Percentiles rank a stretch among this genome's conserved stretches.
Evolutionary conservation across 2,329 filamentous ascomycete species (phyloP).

Genomic region (Metarhizium sp.): DNA sequence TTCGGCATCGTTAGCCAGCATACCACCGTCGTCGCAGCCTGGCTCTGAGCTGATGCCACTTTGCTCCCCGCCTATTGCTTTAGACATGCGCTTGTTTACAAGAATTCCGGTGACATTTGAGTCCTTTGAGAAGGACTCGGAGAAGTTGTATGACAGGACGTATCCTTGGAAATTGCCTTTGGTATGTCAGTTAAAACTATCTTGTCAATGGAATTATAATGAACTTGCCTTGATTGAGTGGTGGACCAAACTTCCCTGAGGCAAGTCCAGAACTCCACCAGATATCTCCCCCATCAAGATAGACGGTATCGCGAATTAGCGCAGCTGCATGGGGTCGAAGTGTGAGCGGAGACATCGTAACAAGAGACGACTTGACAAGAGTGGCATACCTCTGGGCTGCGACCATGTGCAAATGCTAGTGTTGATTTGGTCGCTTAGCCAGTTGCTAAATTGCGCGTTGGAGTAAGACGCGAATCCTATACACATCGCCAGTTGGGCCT

Average conservation of each 20-base stretch:
- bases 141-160: slow-evolving; percentile 51
- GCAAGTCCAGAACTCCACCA: slow-evolving; percentile 41
- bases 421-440: slow-evolving; percentile 43
- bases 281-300: slow-evolving; percentile 53
- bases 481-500: slow-evolving; percentile 10
- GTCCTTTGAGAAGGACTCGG: slow-evolving; percentile 39
- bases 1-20: slow-evolving; percentile 55
- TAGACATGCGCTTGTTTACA: slow-evolving; percentile 30
- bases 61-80: slow-evolving; percentile 34
- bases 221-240: slow-evolving; percentile 32
- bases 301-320: slow-evolving; percentile 51
- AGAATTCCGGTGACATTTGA: slow-evolving; percentile 46
- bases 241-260: slow-evolving; percentile 27
- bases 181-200: neutral
- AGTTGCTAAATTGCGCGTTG: slow-evolving; percentile 34
- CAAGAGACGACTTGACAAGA: neutral
- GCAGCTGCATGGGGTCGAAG: slow-evolving; percentile 31
- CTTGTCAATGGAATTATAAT: neutral
- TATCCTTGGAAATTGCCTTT: slow-evolving; percentile 42
- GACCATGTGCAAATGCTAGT: slow-evolving; percentile 52
- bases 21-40: slow-evolving; percentile 51
- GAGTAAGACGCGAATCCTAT: slow-evolving; percentile 8
- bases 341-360: neutral
- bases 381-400: slow-evolving; percentile 29
- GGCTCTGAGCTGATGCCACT: slow-evolving; percentile 44